Base-by-base conservation (phyloP, 345 rosid genomes). In the Pelargonium nanum region DNA sequence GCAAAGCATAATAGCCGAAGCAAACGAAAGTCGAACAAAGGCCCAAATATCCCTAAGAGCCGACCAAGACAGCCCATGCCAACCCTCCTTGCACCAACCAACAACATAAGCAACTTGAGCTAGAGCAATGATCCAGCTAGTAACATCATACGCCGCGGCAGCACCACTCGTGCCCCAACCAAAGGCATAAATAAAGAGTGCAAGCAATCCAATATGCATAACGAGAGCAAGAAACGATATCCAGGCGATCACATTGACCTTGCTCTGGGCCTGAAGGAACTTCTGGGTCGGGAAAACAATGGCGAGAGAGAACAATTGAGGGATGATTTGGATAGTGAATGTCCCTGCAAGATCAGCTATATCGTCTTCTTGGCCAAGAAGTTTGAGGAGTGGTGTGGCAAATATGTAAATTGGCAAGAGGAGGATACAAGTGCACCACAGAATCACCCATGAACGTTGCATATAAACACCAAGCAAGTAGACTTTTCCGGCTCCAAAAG, bases 1-100 rank as follows among this genome's bases (percentile, higher is more conserved):
- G 73, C 96, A 91, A 44, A 85, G 88, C 94, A 91, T 91, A 22
- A 88, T 78, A 53, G 89, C 96, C 0, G 94, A 91, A 17, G 89
- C 89, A 54, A 84, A 60, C 4, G 94, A 91, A 44, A 91, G 89
- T 70, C 82, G 68, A 61, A 91, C 87, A 30, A 88, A 88, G 1
- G 74, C 80, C 91, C 94, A 85, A 4, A 88, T 70, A 10, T 88
- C 93, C 58, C 57, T 70, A 62, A 87, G 85, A 0, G 97, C 94
- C 22, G 67, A 44, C 80, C 74, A 70, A 0, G 96, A 85, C 0
- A 80, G 72, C 19, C 97, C 97, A 32, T 58, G 8, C 94, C 91
- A 88, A 0, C 81, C 86, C 15, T 85, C 86, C 22, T 74, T 75
- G 62, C 91, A 83, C 83, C 84, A 85, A 30, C 72, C 75, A 0